A percentile compares a stretch with the other conserved stretches of the same genome.
Conservation (phyloP, 2,329 filamentous ascomycete genomes). For the Fusarium siculi region DNA sequence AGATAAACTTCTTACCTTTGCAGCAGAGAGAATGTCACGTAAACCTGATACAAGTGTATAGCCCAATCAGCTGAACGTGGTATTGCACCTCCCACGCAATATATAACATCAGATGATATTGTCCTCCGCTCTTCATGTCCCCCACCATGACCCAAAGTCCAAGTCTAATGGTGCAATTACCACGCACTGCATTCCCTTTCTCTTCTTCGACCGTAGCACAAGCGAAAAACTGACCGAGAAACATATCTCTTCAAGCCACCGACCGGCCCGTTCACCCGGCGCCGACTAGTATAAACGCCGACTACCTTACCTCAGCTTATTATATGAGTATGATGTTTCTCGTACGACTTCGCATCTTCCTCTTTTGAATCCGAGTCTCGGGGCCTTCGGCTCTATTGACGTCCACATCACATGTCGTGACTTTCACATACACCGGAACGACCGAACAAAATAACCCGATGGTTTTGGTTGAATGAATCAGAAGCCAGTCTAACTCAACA, state of each 20-base stretch:
- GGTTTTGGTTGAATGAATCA: slow-evolving; percentile 5
- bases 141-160: slow-evolving; percentile 15
- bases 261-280: slow-evolving; percentile 16
- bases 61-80: background rate
- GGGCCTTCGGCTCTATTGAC: slow-evolving; percentile 1
- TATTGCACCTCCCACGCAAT: background rate
- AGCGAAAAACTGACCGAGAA: slow-evolving; percentile 2
- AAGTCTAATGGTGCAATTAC: slow-evolving; percentile 20
- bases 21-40: background rate
- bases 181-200: background rate
- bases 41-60: background rate
- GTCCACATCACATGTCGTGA: background rate
- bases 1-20: background rate
- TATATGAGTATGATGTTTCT: slow-evolving; percentile 7
- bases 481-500: slow-evolving; percentile 26
- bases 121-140: background rate
- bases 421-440: background rate
- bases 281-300: slow-evolving; percentile 3
- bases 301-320: background rate
- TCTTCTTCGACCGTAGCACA: background rate
- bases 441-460: background rate
- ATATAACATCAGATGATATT: background rate
- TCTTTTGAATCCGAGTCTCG: slow-evolving; percentile 23
- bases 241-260: background rate
- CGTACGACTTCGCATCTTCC: slow-evolving; percentile 31